A percentile compares a stretch with the other conserved stretches of the same genome.
These are phyloP conservation scores for Fusarium luffae DNA, from an alignment of 2,329 filamentous ascomycete genomes.

Conservation along the genomic window DNA sequence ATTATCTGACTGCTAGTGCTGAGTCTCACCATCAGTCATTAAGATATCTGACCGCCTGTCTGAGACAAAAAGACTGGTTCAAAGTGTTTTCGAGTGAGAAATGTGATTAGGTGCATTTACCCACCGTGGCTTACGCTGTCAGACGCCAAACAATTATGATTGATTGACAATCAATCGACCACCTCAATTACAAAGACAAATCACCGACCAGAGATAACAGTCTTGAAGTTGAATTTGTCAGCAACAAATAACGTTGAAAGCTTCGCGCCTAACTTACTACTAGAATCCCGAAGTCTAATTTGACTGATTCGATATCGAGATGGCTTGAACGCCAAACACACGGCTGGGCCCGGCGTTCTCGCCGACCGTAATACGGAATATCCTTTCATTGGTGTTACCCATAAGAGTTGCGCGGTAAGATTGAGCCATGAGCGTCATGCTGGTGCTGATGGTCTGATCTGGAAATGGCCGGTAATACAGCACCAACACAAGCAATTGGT, in stretches of 20 bases:
- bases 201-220: background rate
- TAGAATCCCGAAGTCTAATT: background rate
- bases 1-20: background rate
- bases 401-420: background rate
- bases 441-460: background rate
- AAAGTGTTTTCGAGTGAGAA: background rate
- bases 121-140: background rate
- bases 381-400: background rate
- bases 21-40: background rate
- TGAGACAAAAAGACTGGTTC: accelerated
- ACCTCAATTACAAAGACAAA: background rate
- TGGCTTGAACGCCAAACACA: background rate
- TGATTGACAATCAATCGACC: background rate
- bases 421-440: background rate
- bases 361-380: background rate
- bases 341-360: background rate
- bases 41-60: background rate
- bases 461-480: background rate
- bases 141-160: background rate
- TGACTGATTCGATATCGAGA: background rate
- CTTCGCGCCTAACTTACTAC: background rate
- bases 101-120: background rate
- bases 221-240: background rate
- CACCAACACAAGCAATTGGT: background rate
- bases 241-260: background rate